Evolutionary conservation across 345 rosid species (phyloP).

Genomic region (Hibiscus trionum): DNA sequence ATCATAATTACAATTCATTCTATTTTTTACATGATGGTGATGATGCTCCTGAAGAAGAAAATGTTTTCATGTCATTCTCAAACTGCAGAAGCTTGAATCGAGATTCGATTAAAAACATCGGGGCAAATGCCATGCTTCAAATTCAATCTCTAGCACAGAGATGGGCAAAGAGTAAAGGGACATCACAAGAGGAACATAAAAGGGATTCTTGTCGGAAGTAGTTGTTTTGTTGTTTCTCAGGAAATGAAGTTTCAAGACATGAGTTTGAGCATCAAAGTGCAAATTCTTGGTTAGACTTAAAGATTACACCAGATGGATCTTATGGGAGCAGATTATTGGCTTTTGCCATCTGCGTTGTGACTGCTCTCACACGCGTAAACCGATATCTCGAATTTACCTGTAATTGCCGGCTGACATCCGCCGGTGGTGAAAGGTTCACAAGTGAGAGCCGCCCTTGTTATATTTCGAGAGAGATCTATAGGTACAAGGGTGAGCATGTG

Average conservation of each 20-base stretch:
- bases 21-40: too few relatives aligned
- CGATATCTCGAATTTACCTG: not conserved
- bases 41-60: not conserved
- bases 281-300: not conserved
- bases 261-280: not conserved
- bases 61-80: not conserved
- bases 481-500: not conserved
- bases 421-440: not conserved
- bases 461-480: too few relatives aligned
- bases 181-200: not conserved
- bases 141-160: not conserved
- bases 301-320: not conserved
- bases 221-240: not conserved
- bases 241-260: not conserved
- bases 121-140: not conserved
- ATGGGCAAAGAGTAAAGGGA: not conserved
- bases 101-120: not conserved
- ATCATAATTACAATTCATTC: not conserved
- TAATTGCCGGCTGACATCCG: not conserved
- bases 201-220: not conserved
- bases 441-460: not conserved
- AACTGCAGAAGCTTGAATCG: not conserved
- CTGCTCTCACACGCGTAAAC: not conserved
- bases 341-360: not conserved
- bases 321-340: not conserved